Conservation (phyloP, 2,329 filamentous ascomycete genomes). For the Fusarium guadeloupense region DNA sequence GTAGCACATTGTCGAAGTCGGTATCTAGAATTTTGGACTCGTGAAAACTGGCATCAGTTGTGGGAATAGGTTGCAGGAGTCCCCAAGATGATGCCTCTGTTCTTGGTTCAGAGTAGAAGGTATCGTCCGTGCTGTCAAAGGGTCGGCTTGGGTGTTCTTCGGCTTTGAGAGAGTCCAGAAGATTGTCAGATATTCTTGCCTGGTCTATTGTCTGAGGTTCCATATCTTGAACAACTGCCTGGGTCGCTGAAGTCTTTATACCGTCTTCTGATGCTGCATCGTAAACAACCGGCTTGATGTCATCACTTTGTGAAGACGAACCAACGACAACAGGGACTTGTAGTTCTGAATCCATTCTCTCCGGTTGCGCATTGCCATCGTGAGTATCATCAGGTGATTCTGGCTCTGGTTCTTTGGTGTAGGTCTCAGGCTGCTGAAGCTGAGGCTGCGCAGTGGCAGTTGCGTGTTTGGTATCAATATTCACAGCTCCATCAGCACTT, state of each 20-base stretch:
- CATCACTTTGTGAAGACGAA: neutral
- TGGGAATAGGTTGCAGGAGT: conserved; percentile 6
- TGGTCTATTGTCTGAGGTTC: neutral
- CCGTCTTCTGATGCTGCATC: neutral
- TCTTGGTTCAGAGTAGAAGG: neutral
- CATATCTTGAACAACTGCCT: neutral
- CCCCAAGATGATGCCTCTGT: conserved; percentile 2
- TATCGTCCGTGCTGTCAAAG: neutral
- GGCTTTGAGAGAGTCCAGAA: neutral
- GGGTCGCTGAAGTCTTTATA: conserved; percentile 6
- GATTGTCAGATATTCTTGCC: neutral
- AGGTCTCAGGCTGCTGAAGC: conserved; percentile 14
- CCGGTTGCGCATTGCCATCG: conserved; percentile 19
- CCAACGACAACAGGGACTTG: neutral
- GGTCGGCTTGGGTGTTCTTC: neutral
- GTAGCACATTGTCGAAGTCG: conserved; percentile 19
- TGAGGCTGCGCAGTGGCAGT: conserved; percentile 12
- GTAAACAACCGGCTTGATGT: neutral
- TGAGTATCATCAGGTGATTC: conserved; percentile 10
- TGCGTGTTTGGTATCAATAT: conserved; percentile 7
- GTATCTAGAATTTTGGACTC: conserved; percentile 20
- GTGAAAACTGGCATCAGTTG: neutral
- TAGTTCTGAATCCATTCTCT: conserved; percentile 20
- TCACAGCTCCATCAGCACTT: conserved; percentile 10
- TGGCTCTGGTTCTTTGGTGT: conserved; percentile 2